Evolutionary conservation across 2,329 filamentous ascomycete species (phyloP), one percentile per base, ranked within the genome.

Genomic region (Stemphylium vesicarium): DNA sequence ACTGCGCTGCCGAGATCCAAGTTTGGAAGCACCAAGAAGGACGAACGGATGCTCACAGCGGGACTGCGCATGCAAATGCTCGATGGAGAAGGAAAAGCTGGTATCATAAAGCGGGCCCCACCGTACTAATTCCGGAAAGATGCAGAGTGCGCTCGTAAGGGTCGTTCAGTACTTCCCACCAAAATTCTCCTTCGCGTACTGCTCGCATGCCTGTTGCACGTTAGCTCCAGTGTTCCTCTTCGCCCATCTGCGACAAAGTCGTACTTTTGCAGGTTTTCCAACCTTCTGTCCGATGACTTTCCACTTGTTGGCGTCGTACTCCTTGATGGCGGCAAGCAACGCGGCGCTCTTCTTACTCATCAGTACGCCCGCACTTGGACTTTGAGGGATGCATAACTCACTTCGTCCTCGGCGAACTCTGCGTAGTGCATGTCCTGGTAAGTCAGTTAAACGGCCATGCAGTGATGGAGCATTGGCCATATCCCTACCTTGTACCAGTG

Each of bases 291-390:
- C 95, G 72, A 98, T 98, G 22, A 89, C 87, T 79, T 98, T 98
- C 95, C 95, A 99, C 76, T 98, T 98, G 77, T 96, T 97, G 73
- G 92, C 89, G 75, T 99, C 95, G 78, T 98, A 98, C 75, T 99
- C 95, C 79, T 96, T 97, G 79, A 99, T 99, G 26, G 95, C 95
- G 62, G 90, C 92, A 64, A 96, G 85, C 55, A 99, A 80, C 33
- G 90, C 90, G 67, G 88, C 84, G 71, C 87, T 92, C 85, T 91
- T 82, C 68, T 68, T 63, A 65, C 55, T 57, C 32, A 62, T 75
- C 59, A 74, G 69, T 57, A 58, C 52, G 45, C 61, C 37, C 43
- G 50, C 54, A 53, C 53, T 48, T 37, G 59, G 50, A 42, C 18
- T 15, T 46, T 31, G 11, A 4, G 4, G n/a, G 13, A 22, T 20